phyloP scores from a whole-genome alignment of 352 stramenopile genomes.

The Thalassiosira mediterranea region DNA sequence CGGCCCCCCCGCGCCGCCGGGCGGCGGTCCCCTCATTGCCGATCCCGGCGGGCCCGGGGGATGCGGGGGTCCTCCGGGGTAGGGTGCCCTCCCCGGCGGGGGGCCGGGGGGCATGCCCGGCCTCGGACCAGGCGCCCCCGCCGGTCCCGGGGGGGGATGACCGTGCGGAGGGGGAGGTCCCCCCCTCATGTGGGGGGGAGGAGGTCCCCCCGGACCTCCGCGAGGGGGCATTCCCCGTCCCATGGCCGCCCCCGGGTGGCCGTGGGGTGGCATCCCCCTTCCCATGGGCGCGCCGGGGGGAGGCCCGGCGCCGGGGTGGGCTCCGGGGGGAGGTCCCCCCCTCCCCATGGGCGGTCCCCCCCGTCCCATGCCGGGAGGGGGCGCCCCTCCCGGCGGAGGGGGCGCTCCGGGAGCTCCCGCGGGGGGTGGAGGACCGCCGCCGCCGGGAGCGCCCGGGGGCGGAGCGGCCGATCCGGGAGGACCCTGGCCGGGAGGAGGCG shows the following conservation, averaged over 20 bases:
- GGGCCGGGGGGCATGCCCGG: background rate
- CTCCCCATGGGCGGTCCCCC: slow-evolving; percentile 1
- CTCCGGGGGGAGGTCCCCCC: no score
- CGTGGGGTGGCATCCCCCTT: background rate
- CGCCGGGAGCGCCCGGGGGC: background rate
- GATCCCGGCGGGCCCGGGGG: no score
- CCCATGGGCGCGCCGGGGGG: background rate
- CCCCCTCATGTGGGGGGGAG: background rate
- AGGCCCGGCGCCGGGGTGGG: background rate
- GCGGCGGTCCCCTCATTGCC: background rate
- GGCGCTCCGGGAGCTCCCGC: no score
- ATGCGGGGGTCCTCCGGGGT: background rate
- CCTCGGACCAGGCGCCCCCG: background rate
- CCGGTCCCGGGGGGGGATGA: background rate
- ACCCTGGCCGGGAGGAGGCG: no score
- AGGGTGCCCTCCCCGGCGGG: background rate
- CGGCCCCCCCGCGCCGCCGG: no score
- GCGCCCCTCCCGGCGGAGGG: slow-evolving; percentile 5
- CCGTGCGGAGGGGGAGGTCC: no score
- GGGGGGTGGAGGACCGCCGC: background rate
- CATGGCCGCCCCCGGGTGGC: no score
- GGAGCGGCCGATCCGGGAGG: background rate
- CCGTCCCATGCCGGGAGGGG: slow-evolving; percentile 7
- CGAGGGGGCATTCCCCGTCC: slow-evolving; percentile 4
- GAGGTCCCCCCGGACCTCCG: background rate